These are phyloP conservation scores for Aspergillus awamori DNA, from an alignment of 2,329 filamentous ascomycete genomes.

Conservation along the genomic window DNA sequence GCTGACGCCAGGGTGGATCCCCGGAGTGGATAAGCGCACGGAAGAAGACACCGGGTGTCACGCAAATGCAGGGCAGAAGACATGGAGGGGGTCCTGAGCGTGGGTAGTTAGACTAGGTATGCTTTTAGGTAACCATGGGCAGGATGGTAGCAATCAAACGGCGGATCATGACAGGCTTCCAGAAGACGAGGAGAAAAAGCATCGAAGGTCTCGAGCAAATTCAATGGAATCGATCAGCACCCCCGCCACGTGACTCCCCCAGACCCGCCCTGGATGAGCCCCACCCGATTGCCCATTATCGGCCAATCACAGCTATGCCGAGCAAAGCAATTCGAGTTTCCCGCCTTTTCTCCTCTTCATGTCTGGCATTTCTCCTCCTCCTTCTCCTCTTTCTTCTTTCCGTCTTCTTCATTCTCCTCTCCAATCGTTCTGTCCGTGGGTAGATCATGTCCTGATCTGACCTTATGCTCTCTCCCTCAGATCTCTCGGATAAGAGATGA, in stretches of 20 bases:
- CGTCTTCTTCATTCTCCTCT: slow-evolving; percentile 10
- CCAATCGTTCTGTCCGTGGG: background rate
- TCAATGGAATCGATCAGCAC: background rate
- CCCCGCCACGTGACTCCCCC: slow-evolving; percentile 25
- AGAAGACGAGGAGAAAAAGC: background rate
- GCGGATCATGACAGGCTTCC: background rate
- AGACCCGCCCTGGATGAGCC: slow-evolving; percentile 7
- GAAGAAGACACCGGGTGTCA: background rate
- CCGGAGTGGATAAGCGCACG: background rate
- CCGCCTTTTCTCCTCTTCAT: slow-evolving; percentile 9
- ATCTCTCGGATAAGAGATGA: slow-evolving; percentile 9
- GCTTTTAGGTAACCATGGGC: background rate
- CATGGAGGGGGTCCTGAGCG: background rate
- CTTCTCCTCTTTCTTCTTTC: background rate
- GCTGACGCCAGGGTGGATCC: slow-evolving; percentile 2
- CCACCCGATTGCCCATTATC: slow-evolving; percentile 7
- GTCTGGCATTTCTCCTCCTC: background rate
- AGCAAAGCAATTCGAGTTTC: slow-evolving; percentile 3
- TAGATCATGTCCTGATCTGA: slow-evolving; percentile 13
- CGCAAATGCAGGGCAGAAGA: background rate
- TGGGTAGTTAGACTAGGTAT: background rate
- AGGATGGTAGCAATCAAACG: background rate
- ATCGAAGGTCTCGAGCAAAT: background rate
- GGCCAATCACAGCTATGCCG: background rate
- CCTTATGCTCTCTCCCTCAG: background rate